These are phyloP conservation scores for Fraxinus albicans DNA, from an alignment of 305 asterid species.

Conservation along the genomic window DNA sequence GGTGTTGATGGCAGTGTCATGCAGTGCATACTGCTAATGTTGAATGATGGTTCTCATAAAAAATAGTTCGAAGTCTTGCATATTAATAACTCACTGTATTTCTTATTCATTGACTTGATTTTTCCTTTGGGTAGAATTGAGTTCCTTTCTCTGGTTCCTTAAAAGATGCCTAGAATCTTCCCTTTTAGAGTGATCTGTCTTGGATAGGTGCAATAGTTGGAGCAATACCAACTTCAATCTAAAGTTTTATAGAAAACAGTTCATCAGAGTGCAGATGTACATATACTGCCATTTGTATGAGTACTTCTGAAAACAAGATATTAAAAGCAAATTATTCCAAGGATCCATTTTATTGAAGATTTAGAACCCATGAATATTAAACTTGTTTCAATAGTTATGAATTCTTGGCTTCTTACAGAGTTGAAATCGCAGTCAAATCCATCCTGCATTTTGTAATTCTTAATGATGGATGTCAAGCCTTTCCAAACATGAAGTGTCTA, in stretches of 20 bases:
- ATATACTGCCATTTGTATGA: not conserved
- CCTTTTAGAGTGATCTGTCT: not conserved
- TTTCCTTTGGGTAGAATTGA: not conserved
- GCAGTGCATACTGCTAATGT: not conserved
- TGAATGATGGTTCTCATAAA: not conserved
- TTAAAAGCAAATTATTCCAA: not conserved
- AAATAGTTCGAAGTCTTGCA: not conserved
- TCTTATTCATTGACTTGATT: not conserved
- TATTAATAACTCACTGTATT: not conserved
- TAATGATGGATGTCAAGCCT: not conserved
- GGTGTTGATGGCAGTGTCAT: not conserved
- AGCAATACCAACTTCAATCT: constrained; percentile 9
- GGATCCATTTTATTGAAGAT: not conserved
- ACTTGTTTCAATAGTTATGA: not conserved
- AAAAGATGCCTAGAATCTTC: not conserved
- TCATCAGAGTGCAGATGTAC: constrained; percentile 15
- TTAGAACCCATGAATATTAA: not conserved
- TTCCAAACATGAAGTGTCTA: not conserved
- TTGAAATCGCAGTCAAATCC: not conserved
- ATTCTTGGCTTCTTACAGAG: not conserved
- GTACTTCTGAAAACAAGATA: not conserved
- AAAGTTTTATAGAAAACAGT: not conserved
- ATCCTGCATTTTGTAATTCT: not conserved
- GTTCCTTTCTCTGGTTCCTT: not conserved
- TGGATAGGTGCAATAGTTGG: constrained; percentile 8